phyloP scores from a whole-genome alignment of 805 yeast genomes.

The Yarrowia divulgata region DNA sequence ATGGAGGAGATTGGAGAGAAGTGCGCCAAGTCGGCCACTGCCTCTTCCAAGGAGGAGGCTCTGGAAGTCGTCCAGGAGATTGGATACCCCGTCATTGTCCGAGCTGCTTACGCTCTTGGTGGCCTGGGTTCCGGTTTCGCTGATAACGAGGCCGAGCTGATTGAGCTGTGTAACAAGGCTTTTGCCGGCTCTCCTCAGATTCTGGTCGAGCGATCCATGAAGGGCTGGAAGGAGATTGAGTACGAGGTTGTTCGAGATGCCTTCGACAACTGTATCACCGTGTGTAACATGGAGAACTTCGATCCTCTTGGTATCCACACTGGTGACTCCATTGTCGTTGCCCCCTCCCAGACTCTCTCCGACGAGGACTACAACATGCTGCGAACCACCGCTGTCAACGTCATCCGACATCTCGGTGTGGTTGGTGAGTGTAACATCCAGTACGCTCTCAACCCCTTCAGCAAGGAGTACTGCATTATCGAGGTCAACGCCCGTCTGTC shows the following conservation, averaged over 20 bases:
- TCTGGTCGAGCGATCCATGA: conserved; percentile 93
- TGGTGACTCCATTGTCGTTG: conserved; percentile 98
- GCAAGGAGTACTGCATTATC: conserved; percentile 94
- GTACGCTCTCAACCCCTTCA: conserved; percentile 91
- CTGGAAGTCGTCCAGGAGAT: conserved; percentile 81
- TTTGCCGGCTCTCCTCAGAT: conserved; percentile 97
- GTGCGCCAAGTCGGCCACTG: conserved; percentile 93
- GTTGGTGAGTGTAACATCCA: conserved; percentile 99
- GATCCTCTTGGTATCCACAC: conserved; percentile 99
- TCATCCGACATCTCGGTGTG: conserved; percentile 95
- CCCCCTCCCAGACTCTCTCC: conserved; percentile 96
- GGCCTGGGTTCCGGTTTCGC: conserved; percentile 99
- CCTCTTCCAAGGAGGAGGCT: conserved; percentile 81
- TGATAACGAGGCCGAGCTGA: conserved; percentile 80
- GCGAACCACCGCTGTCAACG: conserved; percentile 96
- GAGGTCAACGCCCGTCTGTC: conserved; percentile 98
- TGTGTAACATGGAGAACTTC: conserved; percentile 98
- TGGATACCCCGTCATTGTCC: conserved; percentile 93
- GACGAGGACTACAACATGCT: conserved; percentile 98
- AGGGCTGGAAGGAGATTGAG: conserved; percentile 99
- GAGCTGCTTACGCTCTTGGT: conserved; percentile 97
- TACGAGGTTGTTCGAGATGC: conserved; percentile 99
- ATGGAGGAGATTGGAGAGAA: conserved; percentile 95
- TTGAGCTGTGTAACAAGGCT: conserved; percentile 85
- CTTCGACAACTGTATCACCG: conserved; percentile 96